Evolutionary conservation across 352 stramenopile genomes (phyloP).

Genomic region (Phytophthora sp.): DNA sequence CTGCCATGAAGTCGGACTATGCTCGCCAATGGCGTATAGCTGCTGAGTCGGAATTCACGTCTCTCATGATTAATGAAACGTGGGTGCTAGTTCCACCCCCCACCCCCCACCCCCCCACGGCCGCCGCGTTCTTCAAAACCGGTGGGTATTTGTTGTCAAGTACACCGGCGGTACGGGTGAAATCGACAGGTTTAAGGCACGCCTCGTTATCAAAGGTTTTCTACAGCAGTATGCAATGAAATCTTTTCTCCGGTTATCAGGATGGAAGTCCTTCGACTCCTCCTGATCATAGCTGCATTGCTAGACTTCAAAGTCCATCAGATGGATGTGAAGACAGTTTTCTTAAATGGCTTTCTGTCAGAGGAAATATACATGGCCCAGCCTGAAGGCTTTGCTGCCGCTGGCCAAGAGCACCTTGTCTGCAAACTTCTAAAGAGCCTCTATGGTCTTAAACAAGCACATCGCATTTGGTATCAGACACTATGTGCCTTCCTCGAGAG

Average conservation of each 20-base stretch:
- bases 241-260: not conserved
- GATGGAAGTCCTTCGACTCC: not conserved
- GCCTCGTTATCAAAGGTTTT: not conserved
- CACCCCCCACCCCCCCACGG: not conserved
- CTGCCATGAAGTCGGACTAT: not conserved
- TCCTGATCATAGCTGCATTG: too few species aligned
- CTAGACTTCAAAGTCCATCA: too few species aligned
- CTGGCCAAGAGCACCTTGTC: too few species aligned
- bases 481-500: too few species aligned
- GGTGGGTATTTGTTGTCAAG: not conserved
- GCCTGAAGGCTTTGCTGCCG: too few species aligned
- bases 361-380: too few species aligned
- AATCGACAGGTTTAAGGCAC: not conserved
- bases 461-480: too few species aligned
- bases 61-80: not conserved
- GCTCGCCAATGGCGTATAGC: not conserved
- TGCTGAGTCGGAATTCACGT: not conserved
- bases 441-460: too few species aligned
- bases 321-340: too few species aligned
- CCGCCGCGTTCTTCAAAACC: not conserved
- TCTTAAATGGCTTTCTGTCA: too few species aligned
- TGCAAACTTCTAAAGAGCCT: too few species aligned
- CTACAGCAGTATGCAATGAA: not conserved
- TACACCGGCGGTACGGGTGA: not conserved
- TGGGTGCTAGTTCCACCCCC: not conserved